A percentile compares a stretch with the other conserved stretches of the same genome.
These are phyloP conservation scores for Torrubiellomyces zombiae DNA, from an alignment of 2,329 filamentous ascomycete species.

Conservation along the genomic window DNA sequence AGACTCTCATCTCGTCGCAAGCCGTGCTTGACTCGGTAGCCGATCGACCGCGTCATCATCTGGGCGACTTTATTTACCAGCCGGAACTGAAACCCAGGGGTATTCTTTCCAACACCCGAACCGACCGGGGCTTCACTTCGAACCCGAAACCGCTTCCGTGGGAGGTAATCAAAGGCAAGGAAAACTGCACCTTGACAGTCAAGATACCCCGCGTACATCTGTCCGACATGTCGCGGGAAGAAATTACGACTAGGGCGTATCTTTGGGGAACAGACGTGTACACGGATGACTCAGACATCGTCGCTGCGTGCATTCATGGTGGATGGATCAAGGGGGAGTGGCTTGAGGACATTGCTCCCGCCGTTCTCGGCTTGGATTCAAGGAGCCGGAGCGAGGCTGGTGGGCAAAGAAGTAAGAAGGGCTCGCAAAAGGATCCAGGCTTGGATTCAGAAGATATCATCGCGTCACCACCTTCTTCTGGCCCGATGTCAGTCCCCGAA, in stretches of 20 bases:
- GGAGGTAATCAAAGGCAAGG: constrained; percentile 53
- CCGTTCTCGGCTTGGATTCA: constrained; percentile 42
- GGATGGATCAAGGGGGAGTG: constrained; percentile 88
- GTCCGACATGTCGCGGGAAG: constrained; percentile 51
- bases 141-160: constrained; percentile 59
- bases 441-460: constrained; percentile 26
- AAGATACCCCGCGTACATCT: constrained; percentile 73
- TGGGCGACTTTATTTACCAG: constrained; percentile 73
- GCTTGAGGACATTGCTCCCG: constrained; percentile 57
- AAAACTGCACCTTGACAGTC: constrained; percentile 82
- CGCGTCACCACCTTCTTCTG: constrained; percentile 36
- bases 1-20: constrained; percentile 50
- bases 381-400: constrained; percentile 10
- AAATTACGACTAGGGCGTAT: constrained; percentile 65
- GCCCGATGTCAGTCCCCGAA: constrained; percentile 45
- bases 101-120: constrained; percentile 22
- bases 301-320: constrained; percentile 83
- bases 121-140: constrained; percentile 28
- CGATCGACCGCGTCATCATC: constrained; percentile 55
- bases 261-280: constrained; percentile 93
- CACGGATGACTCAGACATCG: constrained; percentile 85
- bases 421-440: constrained; percentile 13
- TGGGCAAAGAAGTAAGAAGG: constrained; percentile 16
- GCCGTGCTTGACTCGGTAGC: constrained; percentile 57
- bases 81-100: constrained; percentile 42